Evolutionary conservation across 1,284 basidiomycete genomes (phyloP), one percentile per base, ranked within the genome.

Genomic region (Cutaneotrichosporon dermatis): DNA sequence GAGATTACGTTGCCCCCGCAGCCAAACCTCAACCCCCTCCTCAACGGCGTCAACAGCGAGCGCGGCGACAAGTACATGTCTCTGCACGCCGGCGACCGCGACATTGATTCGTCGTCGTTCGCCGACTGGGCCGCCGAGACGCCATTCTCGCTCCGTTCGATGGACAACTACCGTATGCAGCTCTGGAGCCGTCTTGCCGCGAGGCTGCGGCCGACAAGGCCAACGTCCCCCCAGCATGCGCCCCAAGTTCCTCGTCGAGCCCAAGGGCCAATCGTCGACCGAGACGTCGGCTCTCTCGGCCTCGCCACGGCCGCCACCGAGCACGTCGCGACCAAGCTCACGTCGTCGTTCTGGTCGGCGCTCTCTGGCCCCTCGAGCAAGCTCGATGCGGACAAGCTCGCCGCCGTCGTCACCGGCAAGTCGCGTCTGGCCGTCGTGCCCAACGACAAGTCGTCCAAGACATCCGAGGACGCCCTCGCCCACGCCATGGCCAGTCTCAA

Each of bases 141-240:
- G 66, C 84, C 86, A 4, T 91, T 91, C 78, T 88, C 86, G 5
- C 83, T 90, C 80, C 90, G 89, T 80, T 85, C 84, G 7, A 80
- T 92, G 70, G 90, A 93, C 78, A 83, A 85, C 74, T 92, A 83
- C 68, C 84, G 90, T 40, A 90, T 90, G 87, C 90, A 92, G 67
- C 81, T 92, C 1, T 92, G 90, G 90, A 84, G 85, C 41, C 85
- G 87, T 76, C 88, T 92, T 83, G 88, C 88, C 68, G 76, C 37
- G 79, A 79, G 54, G 77, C 76, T 7, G 71, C 72, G 3, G 66
- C 70, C 10, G 72, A 76, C 51, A 74, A 76, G 62, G 66, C 69
- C 46, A 66, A 66, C 16, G 55, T 79, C 2, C 55, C 74, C 2
- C 60, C 6, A 70, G 71, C 9, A 56, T 76, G 37, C 71, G 77